Conservation (phyloP, 1,284 basidiomycete species). For the Ganoderma meredithae region DNA sequence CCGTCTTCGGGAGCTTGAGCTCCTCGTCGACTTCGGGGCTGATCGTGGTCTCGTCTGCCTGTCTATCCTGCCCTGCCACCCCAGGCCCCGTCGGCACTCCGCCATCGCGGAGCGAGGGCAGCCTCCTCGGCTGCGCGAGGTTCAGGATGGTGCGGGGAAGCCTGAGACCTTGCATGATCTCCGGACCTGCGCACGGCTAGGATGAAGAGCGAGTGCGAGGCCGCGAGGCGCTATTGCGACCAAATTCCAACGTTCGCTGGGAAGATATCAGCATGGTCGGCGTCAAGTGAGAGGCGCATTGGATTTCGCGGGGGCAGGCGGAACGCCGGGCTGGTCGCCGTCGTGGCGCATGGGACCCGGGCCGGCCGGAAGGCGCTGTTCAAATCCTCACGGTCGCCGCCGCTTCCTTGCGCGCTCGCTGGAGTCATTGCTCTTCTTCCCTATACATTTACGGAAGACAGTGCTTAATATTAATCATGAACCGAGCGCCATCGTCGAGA, state of each 20-base stretch:
- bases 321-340: background rate
- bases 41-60: slow-evolving; percentile 23
- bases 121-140: slow-evolving; percentile 12
- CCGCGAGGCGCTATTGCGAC: background rate
- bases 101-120: slow-evolving; percentile 10
- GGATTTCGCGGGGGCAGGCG: background rate
- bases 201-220: background rate
- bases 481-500: background rate
- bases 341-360: background rate
- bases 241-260: background rate
- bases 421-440: background rate
- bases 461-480: background rate
- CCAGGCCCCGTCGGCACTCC: background rate
- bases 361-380: background rate
- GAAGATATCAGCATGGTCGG: background rate
- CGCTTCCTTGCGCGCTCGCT: background rate
- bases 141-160: slow-evolving; percentile 28
- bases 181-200: background rate
- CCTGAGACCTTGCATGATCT: slow-evolving; percentile 26
- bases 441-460: background rate
- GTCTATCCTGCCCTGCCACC: slow-evolving; percentile 4
- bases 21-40: slow-evolving; percentile 45
- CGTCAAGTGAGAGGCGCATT: background rate
- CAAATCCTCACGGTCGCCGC: background rate
- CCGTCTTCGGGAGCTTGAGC: slow-evolving; percentile 52